Conservation (phyloP, 805 yeast species). For the Dipodascus geniculatus region DNA sequence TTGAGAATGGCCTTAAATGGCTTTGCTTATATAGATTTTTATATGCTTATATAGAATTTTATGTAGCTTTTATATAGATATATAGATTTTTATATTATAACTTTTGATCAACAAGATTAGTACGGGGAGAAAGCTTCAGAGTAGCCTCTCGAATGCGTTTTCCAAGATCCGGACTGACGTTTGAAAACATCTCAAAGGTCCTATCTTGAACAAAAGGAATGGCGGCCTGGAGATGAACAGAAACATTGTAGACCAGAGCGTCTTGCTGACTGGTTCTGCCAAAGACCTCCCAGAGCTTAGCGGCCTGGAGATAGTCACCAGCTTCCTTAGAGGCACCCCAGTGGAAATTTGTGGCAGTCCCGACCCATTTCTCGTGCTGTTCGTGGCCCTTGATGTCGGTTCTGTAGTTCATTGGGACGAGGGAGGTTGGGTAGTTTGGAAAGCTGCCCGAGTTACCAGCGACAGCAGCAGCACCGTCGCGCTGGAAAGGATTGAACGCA, state of each 20-base stretch:
- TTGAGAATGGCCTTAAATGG: too few species aligned
- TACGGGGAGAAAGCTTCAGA: slow-evolving; percentile 37
- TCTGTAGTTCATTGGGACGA: slow-evolving; percentile 25
- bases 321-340: slow-evolving; percentile 62
- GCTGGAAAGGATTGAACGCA: slow-evolving; percentile 33
- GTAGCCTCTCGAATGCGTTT: slow-evolving; percentile 54
- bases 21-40: too few species aligned
- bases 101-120: not conserved
- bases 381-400: slow-evolving; percentile 21
- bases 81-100: too few species aligned
- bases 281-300: slow-evolving; percentile 65
- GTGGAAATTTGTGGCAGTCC: slow-evolving; percentile 76
- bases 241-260: slow-evolving; percentile 72
- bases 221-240: slow-evolving; percentile 60
- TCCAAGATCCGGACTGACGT: slow-evolving; percentile 62
- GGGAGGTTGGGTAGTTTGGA: slow-evolving; percentile 42
- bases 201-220: slow-evolving; percentile 65
- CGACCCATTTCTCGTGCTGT: slow-evolving; percentile 71
- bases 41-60: too few species aligned
- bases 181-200: slow-evolving; percentile 63
- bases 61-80: too few species aligned
- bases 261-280: slow-evolving; percentile 75
- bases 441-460: slow-evolving; percentile 36
- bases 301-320: slow-evolving; percentile 67
- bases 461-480: slow-evolving; percentile 51